Percentiles rank a stretch among this genome's conserved stretches.
Conservation (phyloP, 1,284 basidiomycete species). For the Trichosporon inkin region DNA sequence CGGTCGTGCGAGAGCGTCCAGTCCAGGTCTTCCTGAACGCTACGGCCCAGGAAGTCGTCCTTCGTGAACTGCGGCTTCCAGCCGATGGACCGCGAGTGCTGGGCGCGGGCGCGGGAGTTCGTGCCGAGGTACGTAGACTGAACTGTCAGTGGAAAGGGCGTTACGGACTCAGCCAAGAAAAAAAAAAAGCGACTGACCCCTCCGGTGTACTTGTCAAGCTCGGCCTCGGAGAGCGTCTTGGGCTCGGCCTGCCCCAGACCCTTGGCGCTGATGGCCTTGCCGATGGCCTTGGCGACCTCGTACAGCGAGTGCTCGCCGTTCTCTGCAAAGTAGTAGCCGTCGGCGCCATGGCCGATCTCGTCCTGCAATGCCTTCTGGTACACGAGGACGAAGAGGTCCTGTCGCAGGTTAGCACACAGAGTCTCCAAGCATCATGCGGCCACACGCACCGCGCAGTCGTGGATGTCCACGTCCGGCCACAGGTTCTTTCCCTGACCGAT, state of each 20-base stretch:
- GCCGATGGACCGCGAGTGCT: conserved; percentile 57
- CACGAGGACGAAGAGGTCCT: conserved; percentile 35
- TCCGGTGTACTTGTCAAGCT: conserved; percentile 45
- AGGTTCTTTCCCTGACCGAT: conserved; percentile 43
- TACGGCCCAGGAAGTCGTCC: conserved; percentile 27
- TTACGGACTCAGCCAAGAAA: too few species aligned
- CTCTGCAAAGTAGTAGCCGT: conserved; percentile 48
- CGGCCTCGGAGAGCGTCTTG: conserved; percentile 36
- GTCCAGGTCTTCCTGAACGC: conserved; percentile 20
- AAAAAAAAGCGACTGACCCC: conserved; percentile 17
- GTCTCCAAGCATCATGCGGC: not conserved
- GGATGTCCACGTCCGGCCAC: conserved; percentile 27
- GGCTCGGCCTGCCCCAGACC: conserved; percentile 32
- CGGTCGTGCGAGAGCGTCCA: conserved; percentile 12
- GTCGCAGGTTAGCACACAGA: not conserved
- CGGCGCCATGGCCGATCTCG: conserved; percentile 38
- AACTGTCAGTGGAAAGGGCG: not conserved
- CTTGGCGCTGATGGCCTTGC: conserved; percentile 26
- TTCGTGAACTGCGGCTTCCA: conserved; percentile 40
- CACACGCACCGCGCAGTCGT: conserved; percentile 19
- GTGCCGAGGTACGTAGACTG: conserved; percentile 53
- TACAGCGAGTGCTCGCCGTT: conserved; percentile 45
- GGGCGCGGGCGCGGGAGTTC: conserved; percentile 57
- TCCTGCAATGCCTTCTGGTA: conserved; percentile 27
- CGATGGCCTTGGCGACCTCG: conserved; percentile 38